Evolutionary conservation across 345 rosid species (phyloP).

Genomic region (Eucalyptus erythrocorys): DNA sequence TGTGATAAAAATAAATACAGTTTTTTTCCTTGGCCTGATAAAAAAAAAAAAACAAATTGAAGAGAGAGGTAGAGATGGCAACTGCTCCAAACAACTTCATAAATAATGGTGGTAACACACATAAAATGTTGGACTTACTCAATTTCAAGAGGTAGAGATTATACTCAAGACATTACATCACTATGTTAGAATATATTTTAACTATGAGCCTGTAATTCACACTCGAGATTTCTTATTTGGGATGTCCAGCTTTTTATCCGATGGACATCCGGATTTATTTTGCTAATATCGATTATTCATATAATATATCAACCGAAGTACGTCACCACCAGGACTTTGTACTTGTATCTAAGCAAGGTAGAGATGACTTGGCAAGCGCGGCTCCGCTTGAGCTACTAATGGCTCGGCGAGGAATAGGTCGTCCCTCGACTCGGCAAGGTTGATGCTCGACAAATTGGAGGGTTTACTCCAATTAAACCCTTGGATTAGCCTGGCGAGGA

Average conservation of each 20-base stretch:
- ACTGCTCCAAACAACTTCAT: neutral
- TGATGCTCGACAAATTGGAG: neutral
- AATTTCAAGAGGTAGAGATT: neutral
- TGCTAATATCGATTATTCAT: neutral
- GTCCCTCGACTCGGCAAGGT: neutral
- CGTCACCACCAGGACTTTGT: neutral
- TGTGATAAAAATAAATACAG: too few relatives aligned
- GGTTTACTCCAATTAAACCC: neutral
- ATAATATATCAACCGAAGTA: neutral
- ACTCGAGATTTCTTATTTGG: neutral
- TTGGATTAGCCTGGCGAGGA: slow-evolving; percentile 2
- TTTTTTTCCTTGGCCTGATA: too few relatives aligned
- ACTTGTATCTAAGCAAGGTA: neutral
- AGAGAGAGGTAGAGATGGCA: neutral
- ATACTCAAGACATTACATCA: neutral
- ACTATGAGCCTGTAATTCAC: neutral
- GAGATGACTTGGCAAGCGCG: neutral
- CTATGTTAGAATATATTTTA: neutral
- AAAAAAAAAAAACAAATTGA: too few relatives aligned
- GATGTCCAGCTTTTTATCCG: neutral
- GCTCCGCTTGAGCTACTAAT: neutral
- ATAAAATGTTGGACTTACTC: neutral
- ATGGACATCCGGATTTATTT: neutral
- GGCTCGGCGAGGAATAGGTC: neutral
- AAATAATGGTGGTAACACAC: neutral